Base-by-base conservation (phyloP, 2,329 filamentous ascomycete species). In the Aureobasidium leucospermi region DNA sequence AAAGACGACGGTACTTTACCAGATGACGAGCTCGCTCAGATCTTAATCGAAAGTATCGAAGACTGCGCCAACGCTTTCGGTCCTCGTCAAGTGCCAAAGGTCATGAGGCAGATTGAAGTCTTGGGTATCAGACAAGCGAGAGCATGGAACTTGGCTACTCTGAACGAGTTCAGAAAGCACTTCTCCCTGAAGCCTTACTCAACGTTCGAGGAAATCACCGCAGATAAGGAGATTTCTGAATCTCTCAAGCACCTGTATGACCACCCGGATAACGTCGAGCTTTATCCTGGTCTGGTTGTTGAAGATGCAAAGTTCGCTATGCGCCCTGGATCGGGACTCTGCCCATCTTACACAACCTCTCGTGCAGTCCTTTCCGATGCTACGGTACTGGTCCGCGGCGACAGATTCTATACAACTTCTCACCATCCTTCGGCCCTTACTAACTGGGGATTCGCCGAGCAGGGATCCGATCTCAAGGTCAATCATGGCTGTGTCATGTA, bases 241-340 rank as follows among this genome's bases (percentile, higher is more conserved):
- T 73, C 78, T 7, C 75, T 87, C 4, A 79, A 81, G 61, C 76
- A 81, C 63, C 73, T 87, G 11, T 87, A 87, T 69, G 78, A 80
- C 23, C 77, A 85, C 49, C 84, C 84, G 0, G 85, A 87, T 63
- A 81, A 81, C 68, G 83, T 89, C 11, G 86, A 89, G 67, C 75
- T 89, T 6, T 89, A 89, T 66, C 85, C 86, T 0, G 86, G 86
- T 9, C 72, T 89, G 1, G 80, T 88, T 62, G 74, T 81, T n/a
- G 83, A 86, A 67, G 78, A 83, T 56, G 73, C 75, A 32, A 84
- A 85, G 67, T 74, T 76, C 0, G 73, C 74, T 0, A 77, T 78
- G 60, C 70, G 75, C 45, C 76, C 82, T 0, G 81, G 82, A 2
- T 78, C 76, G 56, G 81, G 81, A 16, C 75, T 82, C 19, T 78